Percentiles rank a stretch among this genome's conserved stretches.
Evolutionary conservation across 1,284 basidiomycete species (phyloP).

Genomic region (Sanghuangporus sanghuang): DNA sequence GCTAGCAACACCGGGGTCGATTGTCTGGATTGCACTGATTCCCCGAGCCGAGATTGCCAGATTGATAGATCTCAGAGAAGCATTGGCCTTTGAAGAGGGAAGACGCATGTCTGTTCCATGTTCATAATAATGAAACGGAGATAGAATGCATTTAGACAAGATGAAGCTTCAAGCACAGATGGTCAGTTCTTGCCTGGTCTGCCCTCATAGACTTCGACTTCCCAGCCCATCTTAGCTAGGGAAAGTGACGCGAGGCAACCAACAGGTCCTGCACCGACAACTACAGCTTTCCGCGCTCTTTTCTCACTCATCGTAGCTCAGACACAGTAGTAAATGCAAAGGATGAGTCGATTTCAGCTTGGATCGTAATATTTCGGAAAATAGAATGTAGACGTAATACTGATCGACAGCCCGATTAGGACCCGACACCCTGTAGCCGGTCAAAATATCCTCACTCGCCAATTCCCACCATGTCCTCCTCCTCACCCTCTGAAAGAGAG

Average conservation of each 20-base stretch:
- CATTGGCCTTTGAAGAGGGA: constrained; percentile 55
- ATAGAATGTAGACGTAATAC: neutral
- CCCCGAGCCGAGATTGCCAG: constrained; percentile 93
- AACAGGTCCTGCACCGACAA: constrained; percentile 90
- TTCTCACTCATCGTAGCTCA: neutral
- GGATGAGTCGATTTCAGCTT: neutral
- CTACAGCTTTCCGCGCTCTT: constrained; percentile 40
- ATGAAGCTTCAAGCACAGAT: constrained; percentile 14
- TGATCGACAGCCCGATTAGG: neutral
- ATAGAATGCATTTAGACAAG: constrained; percentile 18
- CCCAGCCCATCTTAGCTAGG: constrained; percentile 85
- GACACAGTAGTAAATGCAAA: neutral
- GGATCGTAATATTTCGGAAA: neutral
- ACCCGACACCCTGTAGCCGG: neutral
- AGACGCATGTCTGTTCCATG: constrained; percentile 62
- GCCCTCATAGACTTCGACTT: constrained; percentile 86
- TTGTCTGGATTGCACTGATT: constrained; percentile 77
- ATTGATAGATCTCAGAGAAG: constrained; percentile 88
- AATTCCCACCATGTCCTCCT: neutral
- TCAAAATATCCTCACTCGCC: neutral
- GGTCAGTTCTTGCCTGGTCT: constrained; percentile 61
- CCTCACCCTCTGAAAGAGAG: neutral
- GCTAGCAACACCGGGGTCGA: constrained; percentile 72
- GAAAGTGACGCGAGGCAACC: constrained; percentile 89
- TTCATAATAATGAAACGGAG: constrained; percentile 6